Conservation (phyloP, 352 stramenopile genomes). For the Phytophthora lateralis region DNA sequence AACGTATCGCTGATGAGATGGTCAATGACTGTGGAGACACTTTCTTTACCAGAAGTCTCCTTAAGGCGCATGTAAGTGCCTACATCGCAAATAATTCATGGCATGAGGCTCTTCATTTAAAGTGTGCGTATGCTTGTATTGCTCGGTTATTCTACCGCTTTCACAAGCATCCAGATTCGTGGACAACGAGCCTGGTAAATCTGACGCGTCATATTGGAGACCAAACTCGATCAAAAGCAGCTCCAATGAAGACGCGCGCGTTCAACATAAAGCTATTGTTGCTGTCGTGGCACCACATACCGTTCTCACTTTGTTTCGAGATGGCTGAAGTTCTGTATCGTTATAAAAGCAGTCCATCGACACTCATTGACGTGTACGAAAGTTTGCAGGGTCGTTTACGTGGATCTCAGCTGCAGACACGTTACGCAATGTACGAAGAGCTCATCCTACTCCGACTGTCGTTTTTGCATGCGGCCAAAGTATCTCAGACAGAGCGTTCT, state of each 20-base stretch:
- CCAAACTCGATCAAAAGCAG: neutral
- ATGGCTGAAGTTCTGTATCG: constrained; percentile 68
- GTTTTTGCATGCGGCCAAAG: constrained; percentile 54
- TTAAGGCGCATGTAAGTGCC: constrained; percentile 55
- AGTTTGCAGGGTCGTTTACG: constrained; percentile 60
- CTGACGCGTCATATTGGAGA: constrained; percentile 16
- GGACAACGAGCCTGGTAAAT: constrained; percentile 8
- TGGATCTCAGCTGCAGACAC: constrained; percentile 30
- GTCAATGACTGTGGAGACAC: constrained; percentile 48
- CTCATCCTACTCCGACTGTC: constrained; percentile 54
- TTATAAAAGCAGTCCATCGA: constrained; percentile 21
- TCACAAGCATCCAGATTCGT: constrained; percentile 23
- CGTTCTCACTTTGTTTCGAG: constrained; percentile 65
- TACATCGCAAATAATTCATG: constrained; percentile 34
- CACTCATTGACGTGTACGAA: constrained; percentile 56
- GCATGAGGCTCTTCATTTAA: constrained; percentile 47
- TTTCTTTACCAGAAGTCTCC: constrained; percentile 55
- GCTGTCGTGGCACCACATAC: constrained; percentile 62
- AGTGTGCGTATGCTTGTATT: constrained; percentile 34
- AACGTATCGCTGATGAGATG: constrained; percentile 57
- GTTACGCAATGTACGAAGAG: constrained; percentile 57
- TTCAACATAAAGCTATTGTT: constrained; percentile 44
- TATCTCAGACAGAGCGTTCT: constrained; percentile 14
- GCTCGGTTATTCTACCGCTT: constrained; percentile 47
- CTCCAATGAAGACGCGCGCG: neutral